phyloP scores from a whole-genome alignment of 2,329 filamentous ascomycete species.

The Cyphellophora europaea region DNA sequence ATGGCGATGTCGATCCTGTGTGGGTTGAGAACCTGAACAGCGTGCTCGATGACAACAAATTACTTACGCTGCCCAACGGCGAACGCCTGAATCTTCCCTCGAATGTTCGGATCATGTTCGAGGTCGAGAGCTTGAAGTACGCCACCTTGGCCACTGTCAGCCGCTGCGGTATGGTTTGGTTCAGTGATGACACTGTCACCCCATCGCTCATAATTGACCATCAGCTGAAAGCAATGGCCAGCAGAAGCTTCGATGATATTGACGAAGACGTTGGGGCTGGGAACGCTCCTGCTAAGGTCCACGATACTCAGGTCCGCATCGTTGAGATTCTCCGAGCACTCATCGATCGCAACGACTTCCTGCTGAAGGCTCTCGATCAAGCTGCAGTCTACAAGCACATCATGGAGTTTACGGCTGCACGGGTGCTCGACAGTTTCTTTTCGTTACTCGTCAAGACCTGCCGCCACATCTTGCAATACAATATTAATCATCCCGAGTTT shows the following conservation, averaged over 20 bases:
- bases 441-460: conserved; percentile 92
- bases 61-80: conserved; percentile 92
- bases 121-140: conserved; percentile 96
- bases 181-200: conserved; percentile 94
- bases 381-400: conserved; percentile 81
- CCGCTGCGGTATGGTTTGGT: conserved; percentile 99
- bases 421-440: conserved; percentile 86
- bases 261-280: conserved; percentile 83
- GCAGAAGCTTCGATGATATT: conserved; percentile 82
- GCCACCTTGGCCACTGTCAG: conserved; percentile 97
- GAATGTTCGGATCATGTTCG: conserved; percentile 99
- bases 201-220: conserved; percentile 86
- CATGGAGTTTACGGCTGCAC: conserved; percentile 93
- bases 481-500: conserved; percentile 88
- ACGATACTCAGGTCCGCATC: conserved; percentile 68
- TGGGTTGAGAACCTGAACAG: conserved; percentile 99
- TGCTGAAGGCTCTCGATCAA: conserved; percentile 65
- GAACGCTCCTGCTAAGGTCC: conserved; percentile 66
- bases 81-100: conserved; percentile 89
- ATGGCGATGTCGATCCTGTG: conserved; percentile 96
- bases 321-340: conserved; percentile 70
- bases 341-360: conserved; percentile 70
- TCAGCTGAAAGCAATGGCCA: conserved; percentile 76
- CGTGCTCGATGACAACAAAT: conserved; percentile 97
- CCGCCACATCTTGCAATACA: conserved; percentile 89